These are phyloP conservation scores for Monosporascus sp. DNA, from an alignment of 2,329 filamentous ascomycete species.

Conservation along the genomic window DNA sequence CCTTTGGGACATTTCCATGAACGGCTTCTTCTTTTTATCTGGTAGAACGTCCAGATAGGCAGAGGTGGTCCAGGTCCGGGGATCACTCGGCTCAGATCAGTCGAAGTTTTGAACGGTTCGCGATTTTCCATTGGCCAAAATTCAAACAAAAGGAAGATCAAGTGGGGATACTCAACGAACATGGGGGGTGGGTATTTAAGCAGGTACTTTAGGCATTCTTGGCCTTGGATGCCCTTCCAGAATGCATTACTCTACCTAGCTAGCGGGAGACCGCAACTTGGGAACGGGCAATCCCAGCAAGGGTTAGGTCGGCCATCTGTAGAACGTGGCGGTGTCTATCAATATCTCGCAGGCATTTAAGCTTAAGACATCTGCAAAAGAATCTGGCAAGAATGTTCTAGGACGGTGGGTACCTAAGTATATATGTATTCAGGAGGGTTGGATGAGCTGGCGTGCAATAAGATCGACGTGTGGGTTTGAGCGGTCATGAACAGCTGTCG, in stretches of 20 bases:
- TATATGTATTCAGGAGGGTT: neutral
- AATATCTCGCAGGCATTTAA: neutral
- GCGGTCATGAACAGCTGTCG: neutral
- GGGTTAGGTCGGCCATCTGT: too few relatives aligned
- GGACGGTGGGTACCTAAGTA: neutral
- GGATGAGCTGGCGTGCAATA: neutral
- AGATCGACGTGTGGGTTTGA: neutral
- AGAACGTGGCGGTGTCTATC: neutral
- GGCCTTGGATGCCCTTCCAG: neutral
- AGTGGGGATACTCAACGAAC: constrained; percentile 1
- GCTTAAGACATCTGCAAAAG: neutral
- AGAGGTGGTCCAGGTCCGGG: neutral
- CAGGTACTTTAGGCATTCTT: neutral
- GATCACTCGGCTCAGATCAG: neutral
- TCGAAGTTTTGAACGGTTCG: constrained; percentile 8
- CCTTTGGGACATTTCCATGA: constrained; percentile 1
- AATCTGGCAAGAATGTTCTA: neutral
- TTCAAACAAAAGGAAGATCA: constrained; percentile 20
- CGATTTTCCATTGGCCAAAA: constrained; percentile 31
- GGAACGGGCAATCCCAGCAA: too few relatives aligned
- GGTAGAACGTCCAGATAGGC: neutral
- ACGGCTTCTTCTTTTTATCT: neutral
- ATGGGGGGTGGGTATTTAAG: neutral
- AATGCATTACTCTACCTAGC: neutral
- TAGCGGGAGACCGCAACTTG: too few relatives aligned